Base-by-base conservation (phyloP, 106 monocot species). In the Phalaenopsis aphrodite region DNA sequence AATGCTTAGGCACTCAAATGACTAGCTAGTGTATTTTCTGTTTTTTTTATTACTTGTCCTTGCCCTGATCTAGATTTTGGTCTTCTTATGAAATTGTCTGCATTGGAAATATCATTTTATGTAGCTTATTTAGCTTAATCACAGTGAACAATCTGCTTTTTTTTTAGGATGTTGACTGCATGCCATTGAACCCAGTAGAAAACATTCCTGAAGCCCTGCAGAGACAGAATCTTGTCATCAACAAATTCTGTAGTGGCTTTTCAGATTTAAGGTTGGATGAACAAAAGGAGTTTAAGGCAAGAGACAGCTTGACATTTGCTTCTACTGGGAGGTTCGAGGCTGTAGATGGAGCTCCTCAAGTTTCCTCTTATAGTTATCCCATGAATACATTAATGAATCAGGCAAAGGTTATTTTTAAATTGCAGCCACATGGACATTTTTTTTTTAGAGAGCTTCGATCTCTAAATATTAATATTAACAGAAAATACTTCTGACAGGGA, bases 111-210 rank as follows among this genome's bases (percentile, higher is more conserved):
- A 38, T 39, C 15, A 9, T 38, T 3, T 39, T 38, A 38, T 12
- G 68, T 68, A 36, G 37, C 68, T 68, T 16, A n/a, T 3, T 61
- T 30, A 30, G 30, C 30, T 30, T 30, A 30, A 30, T 30, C 23
- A 5, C 39, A 38, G 61, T 21, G 15, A 69, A 39, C 10, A 69
- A 69, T 69, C 39, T 69, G 38, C 8, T 69, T 36, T 38, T 69
- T 76, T 87, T 78, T 67, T 84, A 99, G 98, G 99, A 99, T 83
- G 86, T 90, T 78, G 95, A 99, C 65, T 99, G 95, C 76, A 95
- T 95, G 95, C 95, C 99, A 66, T 57, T 91, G 46, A 88, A 88
- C 79, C 88, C 88, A 23, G 77, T 80, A 52, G 93, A 99, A 74
- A 95, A 99, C 82, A 87, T 99, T 78, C 95, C 99, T 67, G 95